Evolutionary conservation across 116 monocot species (phyloP), one percentile per base, ranked within the genome.

Genomic region (Zostera marina): DNA sequence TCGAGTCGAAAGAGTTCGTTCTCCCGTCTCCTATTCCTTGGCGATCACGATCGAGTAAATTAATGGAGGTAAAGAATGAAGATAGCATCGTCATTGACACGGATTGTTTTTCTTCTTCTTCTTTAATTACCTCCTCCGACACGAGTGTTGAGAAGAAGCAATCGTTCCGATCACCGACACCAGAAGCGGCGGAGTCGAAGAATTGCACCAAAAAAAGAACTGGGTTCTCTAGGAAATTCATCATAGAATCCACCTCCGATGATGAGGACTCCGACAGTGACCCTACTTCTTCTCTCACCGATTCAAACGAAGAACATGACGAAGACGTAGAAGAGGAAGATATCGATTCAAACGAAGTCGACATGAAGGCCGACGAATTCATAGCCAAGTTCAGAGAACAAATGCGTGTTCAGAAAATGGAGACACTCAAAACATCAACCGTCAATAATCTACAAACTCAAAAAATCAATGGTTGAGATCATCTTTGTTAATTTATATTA

Each of bases 301-400:
- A 32, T 0, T 2, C 2, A 32, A 5, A 2, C 32, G 58, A 41
- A 39, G 58, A 56, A 13, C 32, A 45, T 13, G 60, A 60, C 2
- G 47, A 47, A 11, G 24, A 16, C 22, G 58, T 16, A 58, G 58
- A 16, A 9, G 66, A 62, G 14, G 61, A 59, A 43, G 76, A 22
- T 54, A 45, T 42, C 11, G 70, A 57, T 22, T 78, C 73, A 66
- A 78, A 92, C 42, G 92, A 92, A 63, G 92, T 92, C 21, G 92
- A 92, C 64, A 92, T 78, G 76, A 92, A 86, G 71, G 92, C 92
- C 9, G 92, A 92, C 57, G 92, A 86, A 71, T 92, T 92, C 71
- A 92, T 92, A 22, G 87, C 87, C 20, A 92, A 83, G 67, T 86
- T 92, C 58, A 76, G 83, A 52, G 83, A 92, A 76, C 92, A 92